Evolutionary conservation across 768 basidiomycete species (phyloP), one percentile per base, ranked within the genome.

Genomic region (Ramaria sp.): DNA sequence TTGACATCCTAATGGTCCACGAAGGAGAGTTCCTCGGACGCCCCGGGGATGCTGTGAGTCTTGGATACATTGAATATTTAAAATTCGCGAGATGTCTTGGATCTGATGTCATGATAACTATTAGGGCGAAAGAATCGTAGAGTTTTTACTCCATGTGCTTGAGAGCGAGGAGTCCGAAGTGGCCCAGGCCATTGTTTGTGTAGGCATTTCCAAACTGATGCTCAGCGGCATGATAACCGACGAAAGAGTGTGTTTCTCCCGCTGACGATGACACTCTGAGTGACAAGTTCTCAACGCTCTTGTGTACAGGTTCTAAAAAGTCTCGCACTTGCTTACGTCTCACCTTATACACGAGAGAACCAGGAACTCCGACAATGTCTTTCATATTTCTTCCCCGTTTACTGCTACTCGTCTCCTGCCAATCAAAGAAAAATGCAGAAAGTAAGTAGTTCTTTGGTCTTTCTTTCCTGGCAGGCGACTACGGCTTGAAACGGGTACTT

Each of bases 1-100:
- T 95, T 61, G 93, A 96, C 65, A 73, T 91, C 36, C 68, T 94
- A 50, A 92, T 92, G 81, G 80, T 88, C 0, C 85, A 95, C 58
- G 84, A 88, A 55, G 74, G 70, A 42, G 76, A 76, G 47, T 75
- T 87, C 65, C 73, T 88, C 57, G 75, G 75, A 60, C 36, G 73
- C 64, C 63, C 74, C 38, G 64, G 59, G 64, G 39, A 60, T 18
- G 65, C 25, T 37, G 52, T 28, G 12, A 52, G 28, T 41, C 32
- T 32, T 43, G 28, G 20, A 28, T 37, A 39, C 50, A 13, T 34
- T 59, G 56, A 58, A 47, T 36, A 9, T 56, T 30, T 28, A n/a
- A n/a, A n/a, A n/a, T n/a, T 47, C 48, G 34, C 38, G 24, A 2
- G n/a, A 24, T 16, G 39, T 16, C 12, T 38, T 27, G 15, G 3